Conservation (phyloP, 345 rosid genomes). For the Noccaea caerulescens region DNA sequence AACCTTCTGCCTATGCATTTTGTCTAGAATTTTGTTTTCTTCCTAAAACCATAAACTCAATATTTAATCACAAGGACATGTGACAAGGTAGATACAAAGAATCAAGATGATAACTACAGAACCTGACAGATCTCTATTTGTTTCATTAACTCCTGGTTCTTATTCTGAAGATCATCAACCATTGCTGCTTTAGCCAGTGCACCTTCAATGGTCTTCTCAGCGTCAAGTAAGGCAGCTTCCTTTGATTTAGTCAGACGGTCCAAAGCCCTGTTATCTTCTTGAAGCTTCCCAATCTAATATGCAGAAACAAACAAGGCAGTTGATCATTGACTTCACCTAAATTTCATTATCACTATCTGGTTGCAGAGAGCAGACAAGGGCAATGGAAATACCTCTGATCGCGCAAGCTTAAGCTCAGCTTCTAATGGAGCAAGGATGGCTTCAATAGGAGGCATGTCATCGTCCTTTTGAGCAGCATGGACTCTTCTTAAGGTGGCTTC, state of each 20-base stretch:
- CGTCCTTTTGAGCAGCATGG: constrained; percentile 99
- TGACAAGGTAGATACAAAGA: constrained; percentile 21
- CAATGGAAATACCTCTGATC: constrained; percentile 69
- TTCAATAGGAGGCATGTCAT: constrained; percentile 99
- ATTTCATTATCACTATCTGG: not conserved
- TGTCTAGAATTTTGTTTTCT: constrained; percentile 98
- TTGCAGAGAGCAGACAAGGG: not conserved
- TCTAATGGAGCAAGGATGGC: constrained; percentile 99
- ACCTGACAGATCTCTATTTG: constrained; percentile 99
- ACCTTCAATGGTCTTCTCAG: constrained; percentile 90
- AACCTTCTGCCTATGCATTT: constrained; percentile 96
- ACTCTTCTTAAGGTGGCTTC: constrained; percentile 99
- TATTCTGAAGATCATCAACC: constrained; percentile 99
- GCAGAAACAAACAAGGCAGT: constrained; percentile 29
- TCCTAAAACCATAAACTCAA: constrained; percentile 56
- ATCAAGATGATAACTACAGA: constrained; percentile 27
- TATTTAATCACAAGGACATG: not conserved
- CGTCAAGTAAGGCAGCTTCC: constrained; percentile 96
- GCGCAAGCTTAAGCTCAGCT: constrained; percentile 97
- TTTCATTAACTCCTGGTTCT: constrained; percentile 96
- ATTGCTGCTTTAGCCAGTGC: constrained; percentile 93
- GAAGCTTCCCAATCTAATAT: constrained; percentile 89
- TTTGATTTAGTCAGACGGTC: constrained; percentile 99
- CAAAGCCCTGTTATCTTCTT: constrained; percentile 96
- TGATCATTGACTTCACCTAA: constrained; percentile 5